Evolutionary conservation across 768 basidiomycete species (phyloP).

Genomic region (Brasilioporus rufonigricans): DNA sequence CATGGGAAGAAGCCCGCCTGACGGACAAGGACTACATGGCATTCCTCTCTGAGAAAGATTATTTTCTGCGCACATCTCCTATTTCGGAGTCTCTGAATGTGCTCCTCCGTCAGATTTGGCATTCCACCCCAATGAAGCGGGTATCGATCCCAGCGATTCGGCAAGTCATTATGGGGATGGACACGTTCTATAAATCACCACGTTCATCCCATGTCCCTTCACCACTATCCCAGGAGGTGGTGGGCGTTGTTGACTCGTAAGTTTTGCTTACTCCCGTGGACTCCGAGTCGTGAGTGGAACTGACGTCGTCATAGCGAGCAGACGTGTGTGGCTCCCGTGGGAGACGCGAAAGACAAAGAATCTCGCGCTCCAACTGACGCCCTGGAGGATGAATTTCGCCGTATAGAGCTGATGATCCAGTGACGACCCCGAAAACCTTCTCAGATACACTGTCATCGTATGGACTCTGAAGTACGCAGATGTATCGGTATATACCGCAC

Average conservation of each 20-base stretch:
- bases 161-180: constrained; percentile 12
- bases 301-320: constrained; percentile 11
- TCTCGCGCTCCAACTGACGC: background rate
- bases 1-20: constrained; percentile 15
- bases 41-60: background rate
- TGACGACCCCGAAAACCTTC: background rate
- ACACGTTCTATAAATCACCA: constrained; percentile 9
- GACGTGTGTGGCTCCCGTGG: constrained; percentile 4
- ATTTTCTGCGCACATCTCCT: constrained; percentile 1
- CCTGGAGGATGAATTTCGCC: background rate
- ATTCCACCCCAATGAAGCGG: constrained; percentile 9
- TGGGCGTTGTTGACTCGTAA: constrained; percentile 14
- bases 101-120: constrained; percentile 15
- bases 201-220: background rate
- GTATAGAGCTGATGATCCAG: background rate
- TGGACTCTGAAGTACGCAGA: background rate
- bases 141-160: constrained; percentile 20
- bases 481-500: background rate
- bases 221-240: background rate
- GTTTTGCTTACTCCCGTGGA: background rate
- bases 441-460: no score
- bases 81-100: constrained; percentile 10
- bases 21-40: background rate
- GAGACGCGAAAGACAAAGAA: background rate
- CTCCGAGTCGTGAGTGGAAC: background rate